Conservation (phyloP, 495 filamentous ascomycete genomes). For the Hypoxylon lenormandii region DNA sequence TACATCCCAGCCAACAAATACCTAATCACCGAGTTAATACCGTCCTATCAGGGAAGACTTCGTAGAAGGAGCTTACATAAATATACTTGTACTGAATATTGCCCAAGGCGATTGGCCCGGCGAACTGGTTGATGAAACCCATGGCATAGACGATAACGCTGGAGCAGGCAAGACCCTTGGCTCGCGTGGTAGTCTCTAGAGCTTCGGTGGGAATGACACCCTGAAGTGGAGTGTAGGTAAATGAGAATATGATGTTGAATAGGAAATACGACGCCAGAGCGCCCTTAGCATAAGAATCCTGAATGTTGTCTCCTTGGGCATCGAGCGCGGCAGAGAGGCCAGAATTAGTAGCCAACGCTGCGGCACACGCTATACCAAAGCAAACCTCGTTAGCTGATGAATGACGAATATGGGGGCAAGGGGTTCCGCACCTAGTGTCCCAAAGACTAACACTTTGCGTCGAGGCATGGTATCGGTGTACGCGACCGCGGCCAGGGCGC, state of each 20-base stretch:
- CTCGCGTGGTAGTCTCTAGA: constrained; percentile 63
- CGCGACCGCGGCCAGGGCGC: constrained; percentile 58
- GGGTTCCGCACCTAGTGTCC: constrained; percentile 52
- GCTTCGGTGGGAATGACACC: constrained; percentile 70
- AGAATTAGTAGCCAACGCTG: constrained; percentile 63
- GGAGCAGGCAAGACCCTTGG: constrained; percentile 64
- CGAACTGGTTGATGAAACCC: constrained; percentile 66
- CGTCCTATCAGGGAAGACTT: neutral
- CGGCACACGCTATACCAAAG: constrained; percentile 56
- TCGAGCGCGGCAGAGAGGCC: constrained; percentile 59
- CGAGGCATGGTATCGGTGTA: constrained; percentile 61
- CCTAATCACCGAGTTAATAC: constrained; percentile 8
- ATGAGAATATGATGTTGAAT: constrained; percentile 71
- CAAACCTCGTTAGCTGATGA: constrained; percentile 3
- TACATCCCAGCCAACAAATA: constrained; percentile 62
- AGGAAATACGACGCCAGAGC: constrained; percentile 66
- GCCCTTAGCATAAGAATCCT: constrained; percentile 55
- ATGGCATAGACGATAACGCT: constrained; percentile 59
- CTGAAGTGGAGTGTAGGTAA: constrained; percentile 71
- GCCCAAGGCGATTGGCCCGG: constrained; percentile 61
- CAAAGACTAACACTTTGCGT: constrained; percentile 58
- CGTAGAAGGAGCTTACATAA: constrained; percentile 43
- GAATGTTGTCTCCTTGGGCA: constrained; percentile 54
- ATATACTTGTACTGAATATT: constrained; percentile 66
- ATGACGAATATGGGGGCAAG: neutral